Base-by-base conservation (phyloP, 345 rosid genomes). In the Bretschneidera sinensis region DNA sequence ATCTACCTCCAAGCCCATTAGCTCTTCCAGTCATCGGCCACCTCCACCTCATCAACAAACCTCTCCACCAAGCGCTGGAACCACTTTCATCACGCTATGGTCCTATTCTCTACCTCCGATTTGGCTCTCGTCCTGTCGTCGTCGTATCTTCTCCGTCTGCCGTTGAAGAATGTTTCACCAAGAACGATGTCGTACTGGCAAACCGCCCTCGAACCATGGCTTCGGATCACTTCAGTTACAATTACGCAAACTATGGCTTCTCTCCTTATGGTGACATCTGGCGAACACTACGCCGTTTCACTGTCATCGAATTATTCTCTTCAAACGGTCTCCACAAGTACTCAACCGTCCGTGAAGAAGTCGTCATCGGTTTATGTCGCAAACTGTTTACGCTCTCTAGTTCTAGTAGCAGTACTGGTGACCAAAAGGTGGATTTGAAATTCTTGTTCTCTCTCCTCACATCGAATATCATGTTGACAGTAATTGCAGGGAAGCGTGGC, bases 161-260 rank as follows among this genome's bases (percentile, higher is more conserved):
- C 11, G 76, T 60, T 16, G 77, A 77, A 54, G 84, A 81, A 57
- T 86, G 92, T 61, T 78, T 86, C 76, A 79, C 76, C 52, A 80
- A 75, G 34, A 81, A 83, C 48, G 89, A 83, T 50, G 24, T 56
- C 45, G 58, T 78, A 11, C 71, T 86, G 15, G 85, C 87, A 6
- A 76, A 83, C 63, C 80, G 89, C 10, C 84, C 84, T 9, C 52
- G n/a, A n/a, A 51, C 74, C 21, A 43, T 81, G 51, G 22, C 68
- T 1, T 74, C 79, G 0, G 76, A 73, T 23, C 59, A 70, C 34
- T 51, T 81, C 19, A 74, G 67, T 56, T 81, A 84, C 69, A 74
- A 75, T 65, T 56, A 75, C 69, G 72, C 72, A 47, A 74, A 71
- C 66, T 31, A 72, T 19, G 71, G 57, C 1, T 34, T 24, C 5